Conservation (phyloP, 1,284 basidiomycete species). For the Cutaneotrichosporon mucoides region DNA sequence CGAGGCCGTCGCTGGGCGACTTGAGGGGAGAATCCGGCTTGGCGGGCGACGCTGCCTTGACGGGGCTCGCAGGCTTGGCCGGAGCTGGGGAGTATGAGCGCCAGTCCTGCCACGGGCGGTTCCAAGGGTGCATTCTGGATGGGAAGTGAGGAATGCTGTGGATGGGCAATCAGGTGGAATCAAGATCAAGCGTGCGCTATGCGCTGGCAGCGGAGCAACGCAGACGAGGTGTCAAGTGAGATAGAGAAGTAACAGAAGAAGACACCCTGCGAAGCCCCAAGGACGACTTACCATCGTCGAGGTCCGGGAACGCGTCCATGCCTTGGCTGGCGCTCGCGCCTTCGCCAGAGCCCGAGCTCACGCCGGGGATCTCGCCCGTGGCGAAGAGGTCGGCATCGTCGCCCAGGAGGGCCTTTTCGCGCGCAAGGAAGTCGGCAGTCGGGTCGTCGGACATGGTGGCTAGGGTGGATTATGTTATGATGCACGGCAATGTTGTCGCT, state of each 20-base stretch:
- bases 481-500: neutral
- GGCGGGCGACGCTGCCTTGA: constrained; percentile 8
- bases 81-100: neutral
- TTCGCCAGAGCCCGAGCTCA: neutral
- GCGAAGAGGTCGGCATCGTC: constrained; percentile 49
- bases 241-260: no score
- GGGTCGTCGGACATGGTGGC: constrained; percentile 48
- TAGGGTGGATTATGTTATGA: neutral
- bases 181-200: no score
- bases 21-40: constrained; percentile 1
- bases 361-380: constrained; percentile 23
- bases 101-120: neutral
- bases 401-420: constrained; percentile 47
- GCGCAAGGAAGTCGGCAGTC: constrained; percentile 49
- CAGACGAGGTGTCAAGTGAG: no score
- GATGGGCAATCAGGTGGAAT: neutral
- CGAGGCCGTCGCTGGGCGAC: constrained; percentile 27
- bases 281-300: neutral
- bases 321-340: neutral
- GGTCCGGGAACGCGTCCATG: constrained; percentile 6
- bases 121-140: constrained; percentile 1
- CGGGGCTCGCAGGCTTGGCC: constrained; percentile 2
- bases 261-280: no score
- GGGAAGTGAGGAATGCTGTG: neutral
- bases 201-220: no score